These are phyloP conservation scores for Pezicula rhizophila DNA, from an alignment of 2,329 filamentous ascomycete species.

Conservation along the genomic window DNA sequence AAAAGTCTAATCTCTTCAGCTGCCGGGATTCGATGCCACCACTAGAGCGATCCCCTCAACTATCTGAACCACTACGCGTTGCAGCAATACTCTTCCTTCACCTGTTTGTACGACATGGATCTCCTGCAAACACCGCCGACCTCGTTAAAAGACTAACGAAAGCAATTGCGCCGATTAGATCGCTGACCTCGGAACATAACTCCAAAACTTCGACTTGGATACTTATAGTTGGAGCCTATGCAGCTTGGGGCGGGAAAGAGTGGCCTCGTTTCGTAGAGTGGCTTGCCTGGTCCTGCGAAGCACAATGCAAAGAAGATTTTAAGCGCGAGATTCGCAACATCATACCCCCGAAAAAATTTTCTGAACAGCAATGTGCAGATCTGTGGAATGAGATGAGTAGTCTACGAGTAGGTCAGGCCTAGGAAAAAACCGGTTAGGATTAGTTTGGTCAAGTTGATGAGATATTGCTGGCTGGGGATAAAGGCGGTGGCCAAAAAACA, in stretches of 20 bases:
- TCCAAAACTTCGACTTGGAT: neutral
- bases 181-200: neutral
- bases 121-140: neutral
- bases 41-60: too few species aligned
- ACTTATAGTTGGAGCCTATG: neutral
- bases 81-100: neutral
- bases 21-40: too few species aligned
- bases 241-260: too few species aligned
- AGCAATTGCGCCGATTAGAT: neutral
- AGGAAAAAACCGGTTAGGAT: too few species aligned
- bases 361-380: neutral
- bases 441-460: too few species aligned
- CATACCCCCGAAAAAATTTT: neutral
- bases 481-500: too few species aligned
- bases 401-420: too few species aligned
- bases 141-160: neutral
- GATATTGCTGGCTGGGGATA: too few species aligned
- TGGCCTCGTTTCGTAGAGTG: neutral
- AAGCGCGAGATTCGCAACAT: neutral
- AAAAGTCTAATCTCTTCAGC: too few species aligned
- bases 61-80: neutral
- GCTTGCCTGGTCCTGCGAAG: neutral
- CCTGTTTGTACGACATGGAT: neutral
- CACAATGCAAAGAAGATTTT: neutral
- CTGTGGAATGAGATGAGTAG: neutral